Percentiles rank a stretch among this genome's conserved stretches.
Conservation (phyloP, 2,329 filamentous ascomycete genomes). For the Cordyceps pruinosa region DNA sequence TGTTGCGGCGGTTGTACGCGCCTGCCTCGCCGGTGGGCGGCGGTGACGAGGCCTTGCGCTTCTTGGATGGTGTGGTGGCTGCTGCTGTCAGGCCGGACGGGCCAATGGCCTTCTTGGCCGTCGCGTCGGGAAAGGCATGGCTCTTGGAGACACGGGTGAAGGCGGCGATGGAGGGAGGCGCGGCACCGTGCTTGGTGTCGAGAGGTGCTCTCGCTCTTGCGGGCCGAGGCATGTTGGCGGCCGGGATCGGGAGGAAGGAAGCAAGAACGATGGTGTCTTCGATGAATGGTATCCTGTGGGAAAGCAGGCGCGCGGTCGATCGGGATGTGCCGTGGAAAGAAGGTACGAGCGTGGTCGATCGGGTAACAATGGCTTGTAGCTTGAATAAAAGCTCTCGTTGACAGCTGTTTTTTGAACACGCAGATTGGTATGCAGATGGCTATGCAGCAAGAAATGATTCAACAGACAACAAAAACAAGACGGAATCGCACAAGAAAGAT, state of each 20-base stretch:
- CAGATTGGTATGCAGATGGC: not conserved
- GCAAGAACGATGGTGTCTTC: not conserved
- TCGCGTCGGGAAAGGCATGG: slow-evolving; percentile 18
- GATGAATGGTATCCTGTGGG: not conserved
- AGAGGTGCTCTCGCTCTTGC: slow-evolving; percentile 20
- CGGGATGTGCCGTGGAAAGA: too few relatives aligned
- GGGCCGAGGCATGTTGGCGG: slow-evolving; percentile 21
- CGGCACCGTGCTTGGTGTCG: slow-evolving; percentile 14
- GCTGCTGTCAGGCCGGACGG: not conserved
- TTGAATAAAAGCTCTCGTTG: not conserved
- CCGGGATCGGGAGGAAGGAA: not conserved
- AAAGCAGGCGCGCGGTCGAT: not conserved
- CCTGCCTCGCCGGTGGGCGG: not conserved
- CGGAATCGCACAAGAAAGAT: not conserved
- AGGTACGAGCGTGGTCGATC: not conserved
- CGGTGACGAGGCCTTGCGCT: slow-evolving; percentile 4
- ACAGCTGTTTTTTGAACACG: not conserved
- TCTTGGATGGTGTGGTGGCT: slow-evolving; percentile 1
- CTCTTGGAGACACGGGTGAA: slow-evolving; percentile 44
- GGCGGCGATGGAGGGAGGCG: slow-evolving; percentile 30
- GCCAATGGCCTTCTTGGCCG: slow-evolving; percentile 1
- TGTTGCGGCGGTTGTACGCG: not conserved
- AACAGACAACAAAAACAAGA: not conserved
- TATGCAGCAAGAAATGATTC: not conserved
- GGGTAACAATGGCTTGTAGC: not conserved